A percentile compares a stretch with the other conserved stretches of the same genome.
Conservation (phyloP, 1,284 basidiomycete genomes). For the Cutaneotrichosporon curvatum region DNA sequence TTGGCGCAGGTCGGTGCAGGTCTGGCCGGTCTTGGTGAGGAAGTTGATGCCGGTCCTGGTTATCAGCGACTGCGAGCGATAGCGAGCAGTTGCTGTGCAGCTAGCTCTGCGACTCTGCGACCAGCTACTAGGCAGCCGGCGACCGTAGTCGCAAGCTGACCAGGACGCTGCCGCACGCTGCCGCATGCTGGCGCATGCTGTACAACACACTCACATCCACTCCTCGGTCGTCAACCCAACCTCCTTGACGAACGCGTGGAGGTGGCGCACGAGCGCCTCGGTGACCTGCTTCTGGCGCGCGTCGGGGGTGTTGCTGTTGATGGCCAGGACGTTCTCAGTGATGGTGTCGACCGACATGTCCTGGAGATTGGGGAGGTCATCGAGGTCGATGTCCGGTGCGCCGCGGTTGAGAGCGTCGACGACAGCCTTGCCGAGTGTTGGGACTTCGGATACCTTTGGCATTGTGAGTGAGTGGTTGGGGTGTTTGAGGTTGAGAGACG, state of each 20-base stretch:
- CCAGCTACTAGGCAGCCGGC: no score
- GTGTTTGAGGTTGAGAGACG: neutral
- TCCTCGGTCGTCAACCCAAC: slow-evolving; percentile 70
- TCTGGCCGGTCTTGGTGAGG: slow-evolving; percentile 66
- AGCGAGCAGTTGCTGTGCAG: no score
- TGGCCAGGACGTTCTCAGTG: slow-evolving; percentile 53
- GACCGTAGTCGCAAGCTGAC: no score
- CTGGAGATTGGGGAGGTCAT: slow-evolving; percentile 50
- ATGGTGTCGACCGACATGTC: slow-evolving; percentile 51
- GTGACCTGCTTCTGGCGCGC: slow-evolving; percentile 52
- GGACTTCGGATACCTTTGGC: slow-evolving; percentile 18
- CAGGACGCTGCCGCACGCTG: no score
- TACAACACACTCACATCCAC: slow-evolving; percentile 63
- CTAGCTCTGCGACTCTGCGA: no score
- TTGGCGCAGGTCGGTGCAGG: slow-evolving; percentile 63
- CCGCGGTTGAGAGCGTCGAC: slow-evolving; percentile 18
- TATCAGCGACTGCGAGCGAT: no score
- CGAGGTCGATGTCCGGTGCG: slow-evolving; percentile 18
- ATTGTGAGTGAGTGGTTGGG: slow-evolving; percentile 1
- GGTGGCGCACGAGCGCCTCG: slow-evolving; percentile 53
- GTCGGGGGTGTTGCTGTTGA: slow-evolving; percentile 49
- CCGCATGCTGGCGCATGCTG: no score
- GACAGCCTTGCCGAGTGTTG: slow-evolving; percentile 20
- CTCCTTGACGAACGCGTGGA: slow-evolving; percentile 67
- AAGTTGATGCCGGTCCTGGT: slow-evolving; percentile 58